These are phyloP conservation scores for Linnemannia zychae DNA, from an alignment of 192 early-diverging fungal species.

Conservation along the genomic window DNA sequence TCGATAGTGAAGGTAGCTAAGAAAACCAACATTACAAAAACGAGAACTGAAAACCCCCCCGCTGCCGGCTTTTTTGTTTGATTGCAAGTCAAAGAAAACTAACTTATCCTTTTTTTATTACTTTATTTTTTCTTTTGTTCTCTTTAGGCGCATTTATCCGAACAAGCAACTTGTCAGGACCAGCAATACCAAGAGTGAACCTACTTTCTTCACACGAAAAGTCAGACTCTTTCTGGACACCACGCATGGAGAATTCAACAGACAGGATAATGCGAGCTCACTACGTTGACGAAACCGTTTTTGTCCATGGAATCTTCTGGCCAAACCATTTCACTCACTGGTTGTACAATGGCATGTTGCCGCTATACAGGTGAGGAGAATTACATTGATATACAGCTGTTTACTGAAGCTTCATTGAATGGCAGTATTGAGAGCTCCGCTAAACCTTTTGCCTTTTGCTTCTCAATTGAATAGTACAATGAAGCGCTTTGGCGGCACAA, in stretches of 20 bases:
- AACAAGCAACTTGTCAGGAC: neutral
- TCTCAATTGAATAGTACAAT: neutral
- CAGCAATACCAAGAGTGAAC: conserved; percentile 2
- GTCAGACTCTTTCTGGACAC: conserved; percentile 26
- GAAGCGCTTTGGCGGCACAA: conserved; percentile 9
- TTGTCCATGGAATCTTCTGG: conserved; percentile 56
- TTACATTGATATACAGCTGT: no score
- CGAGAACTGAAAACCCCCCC: neutral
- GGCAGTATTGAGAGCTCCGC: neutral
- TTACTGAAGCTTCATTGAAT: neutral
- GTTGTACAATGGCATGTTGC: conserved; percentile 59
- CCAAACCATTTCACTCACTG: conserved; percentile 59
- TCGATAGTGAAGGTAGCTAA: conserved; percentile 4
- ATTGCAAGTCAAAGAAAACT: neutral
- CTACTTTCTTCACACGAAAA: conserved; percentile 11
- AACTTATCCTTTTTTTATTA: neutral
- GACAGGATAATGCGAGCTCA: neutral
- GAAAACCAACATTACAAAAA: neutral
- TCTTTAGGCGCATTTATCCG: neutral
- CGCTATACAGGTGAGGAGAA: conserved; percentile 35
- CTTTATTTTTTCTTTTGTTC: no score
- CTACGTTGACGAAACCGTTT: conserved; percentile 50
- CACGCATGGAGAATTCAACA: neutral
- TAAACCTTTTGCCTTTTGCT: neutral
- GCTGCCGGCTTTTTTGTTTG: no score